These are phyloP conservation scores for Asterophora lycoperdoides DNA, from an alignment of 768 basidiomycete species.

Conservation along the genomic window DNA sequence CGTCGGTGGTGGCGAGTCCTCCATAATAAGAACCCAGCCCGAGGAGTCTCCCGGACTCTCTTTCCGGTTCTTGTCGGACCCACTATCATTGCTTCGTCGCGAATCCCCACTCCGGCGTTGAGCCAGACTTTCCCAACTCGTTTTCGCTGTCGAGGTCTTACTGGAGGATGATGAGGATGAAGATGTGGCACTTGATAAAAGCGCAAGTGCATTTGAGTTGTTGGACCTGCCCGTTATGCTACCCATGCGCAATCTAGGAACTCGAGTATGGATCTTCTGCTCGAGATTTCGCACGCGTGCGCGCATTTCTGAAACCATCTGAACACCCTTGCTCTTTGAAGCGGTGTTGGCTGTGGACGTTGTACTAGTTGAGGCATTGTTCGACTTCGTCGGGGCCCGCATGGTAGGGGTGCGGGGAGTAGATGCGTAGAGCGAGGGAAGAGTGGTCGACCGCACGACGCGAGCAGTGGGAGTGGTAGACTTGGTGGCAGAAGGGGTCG, in stretches of 20 bases:
- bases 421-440: slow-evolving; percentile 46
- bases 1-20: slow-evolving; percentile 71
- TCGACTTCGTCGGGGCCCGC: slow-evolving; percentile 35
- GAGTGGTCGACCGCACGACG: slow-evolving; percentile 53
- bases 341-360: slow-evolving; percentile 43
- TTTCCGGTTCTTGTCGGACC: slow-evolving; percentile 40
- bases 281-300: slow-evolving; percentile 78
- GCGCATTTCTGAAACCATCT: slow-evolving; percentile 92
- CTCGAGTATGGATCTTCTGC: slow-evolving; percentile 84
- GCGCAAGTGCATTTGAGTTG: slow-evolving; percentile 34
- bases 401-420: slow-evolving; percentile 45
- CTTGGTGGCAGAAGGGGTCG: slow-evolving; percentile 39
- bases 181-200: slow-evolving; percentile 28
- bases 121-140: slow-evolving; percentile 39
- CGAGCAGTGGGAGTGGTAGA: slow-evolving; percentile 22
- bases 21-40: slow-evolving; percentile 89
- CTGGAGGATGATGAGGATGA: slow-evolving; percentile 36
- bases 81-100: slow-evolving; percentile 42
- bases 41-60: slow-evolving; percentile 57
- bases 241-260: slow-evolving; percentile 79
- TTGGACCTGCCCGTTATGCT: slow-evolving; percentile 60
- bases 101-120: slow-evolving; percentile 42
- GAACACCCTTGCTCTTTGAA: slow-evolving; percentile 76
- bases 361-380: slow-evolving; percentile 35
- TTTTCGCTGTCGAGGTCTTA: slow-evolving; percentile 38